Evolutionary conservation across 257 asterid genomes (phyloP).

Genomic region (Nicotiana sylvestris): DNA sequence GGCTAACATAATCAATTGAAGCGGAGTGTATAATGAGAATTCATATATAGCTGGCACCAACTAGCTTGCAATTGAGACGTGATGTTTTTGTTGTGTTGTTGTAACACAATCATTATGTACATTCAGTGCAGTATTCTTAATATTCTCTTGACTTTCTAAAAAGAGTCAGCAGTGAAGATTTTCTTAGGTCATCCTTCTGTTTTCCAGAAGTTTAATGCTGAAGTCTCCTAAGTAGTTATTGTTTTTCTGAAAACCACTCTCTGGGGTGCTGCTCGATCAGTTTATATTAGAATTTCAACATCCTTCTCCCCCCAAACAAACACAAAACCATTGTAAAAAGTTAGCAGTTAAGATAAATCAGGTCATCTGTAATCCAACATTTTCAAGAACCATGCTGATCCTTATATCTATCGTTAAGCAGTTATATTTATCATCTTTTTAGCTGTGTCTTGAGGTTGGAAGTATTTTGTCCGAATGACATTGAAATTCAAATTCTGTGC

Average conservation of each 20-base stretch:
- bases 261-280: not conserved
- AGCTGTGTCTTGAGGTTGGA: conserved; percentile 3
- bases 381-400: not conserved
- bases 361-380: not conserved
- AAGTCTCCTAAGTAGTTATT: not conserved
- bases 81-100: not conserved
- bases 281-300: not conserved
- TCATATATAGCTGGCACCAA: not conserved
- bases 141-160: not conserved
- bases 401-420: not conserved
- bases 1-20: not conserved
- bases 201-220: not conserved
- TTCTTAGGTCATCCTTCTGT: not conserved
- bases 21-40: not conserved
- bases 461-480: conserved; percentile 24
- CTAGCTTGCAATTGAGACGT: not conserved
- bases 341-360: not conserved
- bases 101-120: not conserved
- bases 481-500: conserved; percentile 33
- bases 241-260: not conserved
- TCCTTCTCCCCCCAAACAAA: not conserved
- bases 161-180: not conserved
- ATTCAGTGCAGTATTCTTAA: not conserved
- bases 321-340: not conserved
- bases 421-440: not conserved